Percentiles rank a stretch among this genome's conserved stretches.
phyloP scores from a whole-genome alignment of 805 yeast species.

The Schwanniomyces pseudopolymorphus region DNA sequence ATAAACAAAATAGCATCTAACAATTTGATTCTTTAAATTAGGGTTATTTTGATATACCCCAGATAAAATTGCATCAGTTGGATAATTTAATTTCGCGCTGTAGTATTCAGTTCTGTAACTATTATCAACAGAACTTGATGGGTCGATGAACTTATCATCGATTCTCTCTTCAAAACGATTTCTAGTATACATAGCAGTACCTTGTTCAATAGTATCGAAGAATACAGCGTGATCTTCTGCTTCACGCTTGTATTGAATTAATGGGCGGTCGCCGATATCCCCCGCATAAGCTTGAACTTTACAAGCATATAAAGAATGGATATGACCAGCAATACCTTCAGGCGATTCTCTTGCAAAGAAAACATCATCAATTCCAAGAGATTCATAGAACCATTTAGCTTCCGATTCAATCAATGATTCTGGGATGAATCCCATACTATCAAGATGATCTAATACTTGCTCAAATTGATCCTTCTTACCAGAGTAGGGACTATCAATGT shows the following conservation, averaged over 20 bases:
- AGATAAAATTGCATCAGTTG: slow-evolving; percentile 44
- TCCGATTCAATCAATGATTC: slow-evolving; percentile 82
- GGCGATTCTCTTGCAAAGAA: slow-evolving; percentile 87
- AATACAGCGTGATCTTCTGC: slow-evolving; percentile 86
- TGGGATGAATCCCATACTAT: slow-evolving; percentile 85
- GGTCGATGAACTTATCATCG: slow-evolving; percentile 78
- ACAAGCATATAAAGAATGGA: slow-evolving; percentile 87
- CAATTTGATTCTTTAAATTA: slow-evolving; percentile 44
- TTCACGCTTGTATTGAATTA: slow-evolving; percentile 78
- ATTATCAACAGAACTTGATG: slow-evolving; percentile 35
- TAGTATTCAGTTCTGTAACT: slow-evolving; percentile 75
- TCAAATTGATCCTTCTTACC: slow-evolving; percentile 82
- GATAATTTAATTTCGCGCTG: slow-evolving; percentile 58
- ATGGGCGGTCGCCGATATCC: slow-evolving; percentile 37
- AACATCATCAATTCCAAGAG: slow-evolving; percentile 87
- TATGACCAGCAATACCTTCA: slow-evolving; percentile 76
- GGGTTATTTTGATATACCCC: slow-evolving; percentile 36
- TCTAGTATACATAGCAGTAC: slow-evolving; percentile 39
- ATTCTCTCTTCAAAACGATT: slow-evolving; percentile 67
- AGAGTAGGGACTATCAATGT: slow-evolving; percentile 70
- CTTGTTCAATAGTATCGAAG: slow-evolving; percentile 64
- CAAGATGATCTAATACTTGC: slow-evolving; percentile 76
- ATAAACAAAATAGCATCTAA: slow-evolving; percentile 81
- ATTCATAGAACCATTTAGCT: slow-evolving; percentile 84
- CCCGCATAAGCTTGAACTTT: slow-evolving; percentile 74